Evolutionary conservation across 495 filamentous ascomycete species (phyloP).

Genomic region (Podospora sp.): DNA sequence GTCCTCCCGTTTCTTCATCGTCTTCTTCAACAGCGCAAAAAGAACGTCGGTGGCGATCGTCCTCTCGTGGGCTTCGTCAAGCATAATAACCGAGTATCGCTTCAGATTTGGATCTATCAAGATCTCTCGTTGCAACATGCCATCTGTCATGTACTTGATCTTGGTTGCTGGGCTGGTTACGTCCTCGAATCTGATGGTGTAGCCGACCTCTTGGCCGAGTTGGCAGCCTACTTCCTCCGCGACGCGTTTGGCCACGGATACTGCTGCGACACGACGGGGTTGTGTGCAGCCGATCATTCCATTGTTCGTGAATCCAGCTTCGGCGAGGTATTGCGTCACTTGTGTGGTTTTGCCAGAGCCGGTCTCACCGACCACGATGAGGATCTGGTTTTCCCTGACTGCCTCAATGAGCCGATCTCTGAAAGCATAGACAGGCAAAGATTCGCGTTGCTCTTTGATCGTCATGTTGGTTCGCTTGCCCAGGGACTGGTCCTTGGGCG

Average conservation of each 20-base stretch:
- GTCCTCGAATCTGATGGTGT: conserved; percentile 98
- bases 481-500: conserved; percentile 78
- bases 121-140: conserved; percentile 95
- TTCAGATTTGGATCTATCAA: conserved; percentile 84
- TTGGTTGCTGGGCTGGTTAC: conserved; percentile 84
- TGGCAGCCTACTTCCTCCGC: conserved; percentile 93
- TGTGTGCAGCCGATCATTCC: conserved; percentile 98
- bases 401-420: conserved; percentile 86
- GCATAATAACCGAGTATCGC: conserved; percentile 94
- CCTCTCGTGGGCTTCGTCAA: conserved; percentile 97
- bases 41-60: conserved; percentile 96
- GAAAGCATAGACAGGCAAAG: conserved; percentile 88
- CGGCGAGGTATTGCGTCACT: conserved; percentile 90
- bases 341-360: conserved; percentile 98
- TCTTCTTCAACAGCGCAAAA: conserved; percentile 93
- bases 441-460: conserved; percentile 94
- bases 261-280: conserved; percentile 93
- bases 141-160: conserved; percentile 99
- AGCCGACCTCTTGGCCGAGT: conserved; percentile 91
- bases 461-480: conserved; percentile 88
- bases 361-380: conserved; percentile 97
- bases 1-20: conserved; percentile 80
- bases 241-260: conserved; percentile 96
- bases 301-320: conserved; percentile 84
- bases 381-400: conserved; percentile 80